A percentile compares a stretch with the other conserved stretches of the same genome.
Evolutionary conservation across 192 early-diverging fungal species (phyloP).

Genomic region (Umbelopsis vinacea): DNA sequence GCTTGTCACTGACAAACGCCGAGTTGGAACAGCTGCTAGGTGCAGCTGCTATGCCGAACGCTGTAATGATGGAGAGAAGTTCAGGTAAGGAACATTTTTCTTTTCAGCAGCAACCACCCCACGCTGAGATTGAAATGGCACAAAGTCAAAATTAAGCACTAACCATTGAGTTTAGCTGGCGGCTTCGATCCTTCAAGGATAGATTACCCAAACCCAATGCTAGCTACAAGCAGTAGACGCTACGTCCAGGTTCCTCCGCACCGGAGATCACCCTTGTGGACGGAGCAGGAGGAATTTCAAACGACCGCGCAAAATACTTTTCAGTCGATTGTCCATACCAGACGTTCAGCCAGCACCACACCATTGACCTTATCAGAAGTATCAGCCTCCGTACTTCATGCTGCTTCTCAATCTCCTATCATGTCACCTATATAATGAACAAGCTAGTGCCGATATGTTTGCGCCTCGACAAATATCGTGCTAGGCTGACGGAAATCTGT

Average conservation of each 20-base stretch:
- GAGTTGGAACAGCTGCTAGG: background rate
- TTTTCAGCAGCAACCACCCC: too few species aligned
- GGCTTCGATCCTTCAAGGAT: background rate
- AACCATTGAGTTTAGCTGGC: too few species aligned
- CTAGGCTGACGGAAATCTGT: background rate
- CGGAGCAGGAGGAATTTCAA: background rate
- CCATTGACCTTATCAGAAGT: slow-evolving; percentile 11
- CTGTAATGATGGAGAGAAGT: background rate
- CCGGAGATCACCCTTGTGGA: background rate
- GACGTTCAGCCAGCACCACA: background rate
- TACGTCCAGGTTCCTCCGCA: background rate
- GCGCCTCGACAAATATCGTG: too few species aligned
- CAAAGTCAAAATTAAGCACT: too few species aligned
- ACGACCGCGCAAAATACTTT: background rate
- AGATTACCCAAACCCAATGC: background rate
- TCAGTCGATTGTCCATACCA: background rate
- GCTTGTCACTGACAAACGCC: slow-evolving; percentile 7
- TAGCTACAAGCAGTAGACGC: background rate
- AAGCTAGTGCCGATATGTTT: too few species aligned
- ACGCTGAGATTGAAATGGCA: too few species aligned
- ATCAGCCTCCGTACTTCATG: background rate
- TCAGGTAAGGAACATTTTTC: background rate
- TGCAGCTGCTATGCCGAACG: background rate
- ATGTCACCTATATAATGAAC: background rate
- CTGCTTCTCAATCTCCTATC: background rate